Evolutionary conservation across 371 early-diverging fungal species (phyloP), one percentile per base, ranked within the genome.

Genomic region (Entomophthora muscae): DNA sequence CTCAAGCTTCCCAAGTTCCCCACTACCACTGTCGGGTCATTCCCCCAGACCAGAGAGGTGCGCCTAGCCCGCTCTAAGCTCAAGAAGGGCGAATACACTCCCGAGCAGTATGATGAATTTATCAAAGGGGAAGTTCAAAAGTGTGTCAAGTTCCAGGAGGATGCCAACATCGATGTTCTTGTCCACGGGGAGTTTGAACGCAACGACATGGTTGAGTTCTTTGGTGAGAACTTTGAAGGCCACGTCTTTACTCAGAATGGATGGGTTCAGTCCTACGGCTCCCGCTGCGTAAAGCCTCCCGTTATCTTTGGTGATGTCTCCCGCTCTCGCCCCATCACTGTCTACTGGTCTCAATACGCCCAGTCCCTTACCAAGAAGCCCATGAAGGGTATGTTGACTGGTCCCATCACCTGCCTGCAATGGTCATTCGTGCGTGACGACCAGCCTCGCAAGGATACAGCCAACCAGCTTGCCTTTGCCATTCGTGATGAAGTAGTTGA

Each of bases 391-490:
- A 92, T 93, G 93, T 80, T 91, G 70, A 91, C 92, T 52, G 93
- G 93, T 54, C 93, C 93, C 33, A 87, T 92, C 53, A 90, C 94
- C 67, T 91, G 93, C 76, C 83, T 94, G 73, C 87, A 90, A 76
- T 95, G 95, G 95, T 92, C 94, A 51, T 95, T 95, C 71, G 92
- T 94, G 61, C 92, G 97, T 76, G 90, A 95, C 69, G 97, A 96
- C 76, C 86, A 92, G 70, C 90, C 93, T 52, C 82, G 88, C 70
- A 76, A 78, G 33, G 79, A 80, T 53, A 86, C 94, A 63, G 84
- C 93, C 67, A 79, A 77, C 66, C 97, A 96, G 77, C 74, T 96
- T 54, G 97, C 91, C 60, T 80, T 96, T 66, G 97, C 96, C 65
- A 86, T 96, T 71, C 91, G 94, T 71, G 89, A 96, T 68, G 97